Percentiles rank a stretch among this genome's conserved stretches.
These are phyloP conservation scores for Strobilomyces confusus DNA, from an alignment of 768 basidiomycete genomes.

Conservation along the genomic window DNA sequence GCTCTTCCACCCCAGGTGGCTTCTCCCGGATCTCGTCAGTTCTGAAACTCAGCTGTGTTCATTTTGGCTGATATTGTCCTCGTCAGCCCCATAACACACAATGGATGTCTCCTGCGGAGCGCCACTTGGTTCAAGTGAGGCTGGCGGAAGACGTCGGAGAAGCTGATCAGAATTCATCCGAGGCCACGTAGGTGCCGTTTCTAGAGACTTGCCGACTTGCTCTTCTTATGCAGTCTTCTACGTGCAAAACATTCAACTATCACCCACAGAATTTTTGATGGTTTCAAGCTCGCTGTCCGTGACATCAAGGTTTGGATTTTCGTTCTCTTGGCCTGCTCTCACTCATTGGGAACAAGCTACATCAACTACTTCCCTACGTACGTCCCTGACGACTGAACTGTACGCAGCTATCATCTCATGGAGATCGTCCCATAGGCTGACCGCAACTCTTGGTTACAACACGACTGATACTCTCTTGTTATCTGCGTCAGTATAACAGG, in stretches of 20 bases:
- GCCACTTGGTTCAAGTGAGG: slow-evolving; percentile 59
- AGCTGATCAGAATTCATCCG: slow-evolving; percentile 47
- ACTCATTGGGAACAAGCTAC: slow-evolving; percentile 54
- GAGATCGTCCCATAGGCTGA: slow-evolving; percentile 35
- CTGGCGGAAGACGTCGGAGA: slow-evolving; percentile 67
- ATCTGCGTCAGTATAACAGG: slow-evolving; percentile 43
- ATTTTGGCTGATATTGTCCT: neutral
- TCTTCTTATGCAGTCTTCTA: neutral
- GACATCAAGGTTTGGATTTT: slow-evolving; percentile 55
- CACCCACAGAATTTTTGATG: slow-evolving; percentile 40
- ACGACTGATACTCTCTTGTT: slow-evolving; percentile 59
- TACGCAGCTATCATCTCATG: neutral
- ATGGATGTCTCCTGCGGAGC: slow-evolving; percentile 51
- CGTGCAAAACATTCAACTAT: neutral
- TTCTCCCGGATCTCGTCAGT: neutral
- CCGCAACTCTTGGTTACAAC: slow-evolving; percentile 55
- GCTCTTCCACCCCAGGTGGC: neutral
- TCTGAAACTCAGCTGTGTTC: neutral
- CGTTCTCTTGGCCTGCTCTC: slow-evolving; percentile 46
- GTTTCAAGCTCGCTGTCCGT: slow-evolving; percentile 50
- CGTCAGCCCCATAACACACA: slow-evolving; percentile 55
- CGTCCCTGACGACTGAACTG: slow-evolving; percentile 5
- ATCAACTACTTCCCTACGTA: slow-evolving; percentile 57
- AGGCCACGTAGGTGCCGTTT: slow-evolving; percentile 11
- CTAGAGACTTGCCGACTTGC: no score